These are phyloP conservation scores for Apiotrichum laibachii DNA, from an alignment of 1,284 basidiomycete genomes.

Conservation along the genomic window DNA sequence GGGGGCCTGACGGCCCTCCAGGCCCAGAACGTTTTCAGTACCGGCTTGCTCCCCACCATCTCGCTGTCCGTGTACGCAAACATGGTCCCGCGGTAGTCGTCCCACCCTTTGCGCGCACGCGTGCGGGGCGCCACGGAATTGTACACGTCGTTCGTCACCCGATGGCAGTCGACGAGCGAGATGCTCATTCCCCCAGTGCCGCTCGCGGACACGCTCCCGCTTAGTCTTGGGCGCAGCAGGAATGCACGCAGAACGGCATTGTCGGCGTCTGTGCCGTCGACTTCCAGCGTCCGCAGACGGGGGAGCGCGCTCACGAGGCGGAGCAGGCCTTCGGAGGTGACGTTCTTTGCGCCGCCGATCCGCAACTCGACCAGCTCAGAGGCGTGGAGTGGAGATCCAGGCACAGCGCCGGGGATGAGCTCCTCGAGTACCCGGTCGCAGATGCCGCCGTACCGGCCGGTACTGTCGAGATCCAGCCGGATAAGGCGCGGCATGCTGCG, in stretches of 20 bases:
- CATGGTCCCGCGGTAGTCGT: constrained; percentile 60
- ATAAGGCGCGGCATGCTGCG: constrained; percentile 62
- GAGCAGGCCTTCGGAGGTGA: constrained; percentile 65
- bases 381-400: constrained; percentile 3
- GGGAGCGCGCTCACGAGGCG: constrained; percentile 65
- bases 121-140: constrained; percentile 56
- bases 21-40: constrained; percentile 79
- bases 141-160: constrained; percentile 62
- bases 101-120: constrained; percentile 69
- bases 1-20: constrained; percentile 72
- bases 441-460: constrained; percentile 58
- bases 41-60: constrained; percentile 48
- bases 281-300: constrained; percentile 65
- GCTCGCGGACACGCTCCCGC: no score
- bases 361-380: constrained; percentile 64
- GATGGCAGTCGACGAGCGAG: constrained; percentile 72
- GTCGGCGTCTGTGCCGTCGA: constrained; percentile 72
- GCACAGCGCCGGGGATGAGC: constrained; percentile 19
- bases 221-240: constrained; percentile 56
- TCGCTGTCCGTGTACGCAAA: constrained; percentile 36
- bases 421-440: constrained; percentile 65
- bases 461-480: constrained; percentile 80
- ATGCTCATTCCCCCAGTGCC: no score
- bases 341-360: constrained; percentile 64
- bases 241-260: constrained; percentile 66